phyloP scores from a whole-genome alignment of 768 basidiomycete species.

The Termitomyces sp. region DNA sequence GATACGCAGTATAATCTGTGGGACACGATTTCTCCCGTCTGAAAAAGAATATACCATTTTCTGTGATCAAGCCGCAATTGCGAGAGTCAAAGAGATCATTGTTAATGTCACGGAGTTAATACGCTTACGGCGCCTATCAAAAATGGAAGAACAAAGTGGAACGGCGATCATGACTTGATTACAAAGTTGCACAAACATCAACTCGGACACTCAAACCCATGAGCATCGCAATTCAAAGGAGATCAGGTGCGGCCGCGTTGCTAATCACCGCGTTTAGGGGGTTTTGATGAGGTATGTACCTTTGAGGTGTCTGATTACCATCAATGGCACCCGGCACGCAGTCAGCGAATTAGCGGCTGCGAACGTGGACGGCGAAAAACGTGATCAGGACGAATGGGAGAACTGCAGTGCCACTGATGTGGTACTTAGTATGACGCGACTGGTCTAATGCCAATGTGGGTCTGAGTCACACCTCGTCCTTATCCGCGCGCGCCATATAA shows the following conservation, averaged over 20 bases:
- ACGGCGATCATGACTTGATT: neutral
- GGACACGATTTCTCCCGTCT: neutral
- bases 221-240: neutral
- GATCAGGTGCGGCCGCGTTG: neutral
- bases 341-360: neutral
- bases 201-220: too few relatives aligned
- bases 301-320: neutral
- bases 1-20: neutral
- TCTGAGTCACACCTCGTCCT: constrained; percentile 10
- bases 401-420: constrained; percentile 11
- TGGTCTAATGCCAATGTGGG: neutral
- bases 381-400: constrained; percentile 3
- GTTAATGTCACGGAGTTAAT: neutral
- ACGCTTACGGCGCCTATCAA: neutral
- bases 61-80: neutral
- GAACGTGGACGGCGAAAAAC: neutral
- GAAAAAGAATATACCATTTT: neutral
- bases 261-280: neutral
- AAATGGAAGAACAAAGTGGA: neutral
- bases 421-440: constrained; percentile 3
- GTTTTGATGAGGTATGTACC: too few relatives aligned
- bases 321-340: neutral
- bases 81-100: neutral
- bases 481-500: constrained; percentile 6
- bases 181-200: neutral